phyloP scores from a whole-genome alignment of 106 monocot species.

The Allium fistulosum region DNA sequence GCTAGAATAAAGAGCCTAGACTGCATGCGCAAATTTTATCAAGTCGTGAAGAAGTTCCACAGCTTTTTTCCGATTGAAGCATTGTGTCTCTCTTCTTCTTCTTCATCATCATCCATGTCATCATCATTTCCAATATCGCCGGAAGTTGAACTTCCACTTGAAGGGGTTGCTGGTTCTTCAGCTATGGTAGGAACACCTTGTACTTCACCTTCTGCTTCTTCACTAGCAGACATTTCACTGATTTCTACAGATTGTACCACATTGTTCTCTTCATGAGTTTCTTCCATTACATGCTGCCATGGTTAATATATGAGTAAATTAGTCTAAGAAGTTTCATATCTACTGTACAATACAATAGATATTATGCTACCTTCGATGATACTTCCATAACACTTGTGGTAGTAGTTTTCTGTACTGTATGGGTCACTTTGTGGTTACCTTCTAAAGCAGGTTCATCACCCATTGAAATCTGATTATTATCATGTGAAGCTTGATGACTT shows the following conservation, averaged over 20 bases:
- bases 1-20: background rate
- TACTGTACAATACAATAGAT: background rate
- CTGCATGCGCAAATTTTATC: background rate
- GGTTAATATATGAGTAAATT: background rate
- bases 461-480: constrained; percentile 11
- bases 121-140: constrained; percentile 4
- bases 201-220: constrained; percentile 4
- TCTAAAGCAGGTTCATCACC: constrained; percentile 10
- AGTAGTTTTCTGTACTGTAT: constrained; percentile 9
- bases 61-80: constrained; percentile 59
- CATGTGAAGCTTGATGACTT: constrained; percentile 12
- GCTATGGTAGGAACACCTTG: constrained; percentile 9
- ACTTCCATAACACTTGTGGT: constrained; percentile 23
- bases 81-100: constrained; percentile 21
- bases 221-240: constrained; percentile 14
- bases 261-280: constrained; percentile 11
- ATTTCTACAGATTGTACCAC: constrained; percentile 11
- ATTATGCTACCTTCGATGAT: constrained; percentile 18
- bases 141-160: background rate
- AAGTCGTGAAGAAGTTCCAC: constrained; percentile 52
- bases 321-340: background rate
- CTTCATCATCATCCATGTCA: constrained; percentile 26
- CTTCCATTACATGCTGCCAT: constrained; percentile 24
- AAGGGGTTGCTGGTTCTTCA: constrained; percentile 2
- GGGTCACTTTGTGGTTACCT: background rate